A percentile compares a stretch with the other conserved stretches of the same genome.
These are phyloP conservation scores for Myriosclerotinia curreyana DNA, from an alignment of 2,329 filamentous ascomycete species.

Conservation along the genomic window DNA sequence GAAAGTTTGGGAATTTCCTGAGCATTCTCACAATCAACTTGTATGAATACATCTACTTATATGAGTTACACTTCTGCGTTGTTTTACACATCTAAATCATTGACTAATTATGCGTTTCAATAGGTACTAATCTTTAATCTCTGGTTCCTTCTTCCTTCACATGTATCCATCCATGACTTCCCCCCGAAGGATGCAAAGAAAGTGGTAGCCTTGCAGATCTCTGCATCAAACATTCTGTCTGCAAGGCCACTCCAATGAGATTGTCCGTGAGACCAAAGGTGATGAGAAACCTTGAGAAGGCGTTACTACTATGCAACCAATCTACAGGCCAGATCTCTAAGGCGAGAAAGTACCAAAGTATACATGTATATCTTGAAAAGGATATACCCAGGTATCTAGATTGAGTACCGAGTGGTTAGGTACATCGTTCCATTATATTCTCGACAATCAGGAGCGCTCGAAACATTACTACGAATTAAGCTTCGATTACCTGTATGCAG, in stretches of 20 bases:
- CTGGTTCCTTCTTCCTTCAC: no score
- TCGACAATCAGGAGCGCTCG: not conserved
- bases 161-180: not conserved
- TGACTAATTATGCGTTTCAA: not conserved
- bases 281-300: not conserved
- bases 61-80: not conserved
- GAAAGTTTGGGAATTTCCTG: no score
- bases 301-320: no score
- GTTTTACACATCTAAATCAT: not conserved
- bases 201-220: conserved; percentile 12
- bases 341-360: not conserved
- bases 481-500: not conserved
- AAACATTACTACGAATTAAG: not conserved
- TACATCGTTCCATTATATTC: not conserved
- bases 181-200: not conserved
- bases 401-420: not conserved
- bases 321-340: no score
- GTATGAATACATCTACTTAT: no score
- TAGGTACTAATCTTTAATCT: not conserved
- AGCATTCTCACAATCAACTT: no score
- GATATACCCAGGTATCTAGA: not conserved
- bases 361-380: not conserved
- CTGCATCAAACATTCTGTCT: not conserved
- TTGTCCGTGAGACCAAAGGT: not conserved
- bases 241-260: not conserved